Conservation (phyloP, 2,329 filamentous ascomycete genomes). For the Alternaria metachromatica region DNA sequence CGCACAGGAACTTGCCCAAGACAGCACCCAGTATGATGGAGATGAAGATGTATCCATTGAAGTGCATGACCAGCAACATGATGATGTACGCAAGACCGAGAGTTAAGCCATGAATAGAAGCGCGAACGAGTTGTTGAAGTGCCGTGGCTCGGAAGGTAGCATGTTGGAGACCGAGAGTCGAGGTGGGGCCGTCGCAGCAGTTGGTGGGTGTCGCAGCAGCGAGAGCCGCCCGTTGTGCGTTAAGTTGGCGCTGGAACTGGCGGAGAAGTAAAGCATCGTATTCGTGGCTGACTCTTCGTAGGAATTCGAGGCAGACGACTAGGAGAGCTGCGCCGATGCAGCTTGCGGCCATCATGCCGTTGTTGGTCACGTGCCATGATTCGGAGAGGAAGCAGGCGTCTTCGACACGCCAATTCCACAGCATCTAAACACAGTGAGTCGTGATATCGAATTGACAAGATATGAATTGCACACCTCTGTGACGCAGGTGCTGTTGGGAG, state of each 20-base stretch:
- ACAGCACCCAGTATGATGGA: slow-evolving; percentile 80
- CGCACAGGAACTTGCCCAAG: slow-evolving; percentile 74
- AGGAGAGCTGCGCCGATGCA: slow-evolving; percentile 81
- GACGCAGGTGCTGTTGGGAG: slow-evolving; percentile 42
- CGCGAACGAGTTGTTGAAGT: slow-evolving; percentile 70
- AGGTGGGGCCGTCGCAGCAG: slow-evolving; percentile 33
- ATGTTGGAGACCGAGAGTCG: slow-evolving; percentile 31
- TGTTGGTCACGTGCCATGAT: slow-evolving; percentile 73
- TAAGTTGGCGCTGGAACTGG: slow-evolving; percentile 53
- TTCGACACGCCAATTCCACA: slow-evolving; percentile 80
- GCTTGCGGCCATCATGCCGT: slow-evolving; percentile 76
- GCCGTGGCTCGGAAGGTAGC: slow-evolving; percentile 61
- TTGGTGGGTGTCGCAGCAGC: slow-evolving; percentile 25
- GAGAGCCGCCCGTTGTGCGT: slow-evolving; percentile 28
- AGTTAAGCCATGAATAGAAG: slow-evolving; percentile 71
- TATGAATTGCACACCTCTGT: slow-evolving; percentile 37
- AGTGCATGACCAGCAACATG: slow-evolving; percentile 75
- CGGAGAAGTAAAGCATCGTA: slow-evolving; percentile 72
- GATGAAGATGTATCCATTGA: slow-evolving; percentile 76
- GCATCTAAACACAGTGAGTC: slow-evolving; percentile 62
- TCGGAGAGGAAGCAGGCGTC: slow-evolving; percentile 73
- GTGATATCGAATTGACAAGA: too few species aligned
- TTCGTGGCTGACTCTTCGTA: slow-evolving; percentile 74
- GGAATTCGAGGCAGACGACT: slow-evolving; percentile 72
- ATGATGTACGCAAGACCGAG: slow-evolving; percentile 80